A percentile compares a stretch with the other conserved stretches of the same genome.
These are phyloP conservation scores for Daphne laureola DNA, from an alignment of 441 rosid genomes.

Conservation along the genomic window DNA sequence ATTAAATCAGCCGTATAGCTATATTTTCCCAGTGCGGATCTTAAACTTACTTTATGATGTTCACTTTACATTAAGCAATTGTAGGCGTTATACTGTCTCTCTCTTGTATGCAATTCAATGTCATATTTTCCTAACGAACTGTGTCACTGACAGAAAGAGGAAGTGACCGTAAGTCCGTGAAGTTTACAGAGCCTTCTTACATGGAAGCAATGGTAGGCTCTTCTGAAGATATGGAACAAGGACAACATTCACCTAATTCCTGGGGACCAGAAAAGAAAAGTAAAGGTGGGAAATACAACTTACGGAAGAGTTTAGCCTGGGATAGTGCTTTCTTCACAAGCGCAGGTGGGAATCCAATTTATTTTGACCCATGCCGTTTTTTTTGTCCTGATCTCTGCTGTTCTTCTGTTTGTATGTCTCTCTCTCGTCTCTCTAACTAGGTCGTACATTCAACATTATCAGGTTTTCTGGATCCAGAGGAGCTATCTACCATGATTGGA, in stretches of 20 bases:
- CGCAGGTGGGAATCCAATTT: conserved; percentile 38
- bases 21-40: too few species aligned
- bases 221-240: conserved; percentile 22
- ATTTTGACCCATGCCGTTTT: background rate
- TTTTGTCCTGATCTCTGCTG: background rate
- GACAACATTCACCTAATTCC: conserved; percentile 32
- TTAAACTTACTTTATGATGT: too few species aligned
- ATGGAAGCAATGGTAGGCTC: conserved; percentile 18
- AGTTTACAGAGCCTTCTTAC: conserved; percentile 23
- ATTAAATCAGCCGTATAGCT: too few species aligned
- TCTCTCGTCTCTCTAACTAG: background rate
- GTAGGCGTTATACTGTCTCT: too few species aligned
- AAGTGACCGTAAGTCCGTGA: conserved; percentile 23
- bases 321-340: conserved; percentile 92
- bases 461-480: conserved; percentile 93
- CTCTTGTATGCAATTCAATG: too few species aligned
- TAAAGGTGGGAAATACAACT: conserved; percentile 43
- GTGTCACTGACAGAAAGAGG: conserved; percentile 28
- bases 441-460: conserved; percentile 4
- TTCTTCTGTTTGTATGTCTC: background rate
- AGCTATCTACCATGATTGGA: conserved; percentile 67
- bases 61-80: too few species aligned
- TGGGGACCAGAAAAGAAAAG: conserved; percentile 27
- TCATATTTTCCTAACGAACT: background rate
- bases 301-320: conserved; percentile 95